Evolutionary conservation across 257 asterid genomes (phyloP).

Genomic region (Fraxinus pennsylvanica): DNA sequence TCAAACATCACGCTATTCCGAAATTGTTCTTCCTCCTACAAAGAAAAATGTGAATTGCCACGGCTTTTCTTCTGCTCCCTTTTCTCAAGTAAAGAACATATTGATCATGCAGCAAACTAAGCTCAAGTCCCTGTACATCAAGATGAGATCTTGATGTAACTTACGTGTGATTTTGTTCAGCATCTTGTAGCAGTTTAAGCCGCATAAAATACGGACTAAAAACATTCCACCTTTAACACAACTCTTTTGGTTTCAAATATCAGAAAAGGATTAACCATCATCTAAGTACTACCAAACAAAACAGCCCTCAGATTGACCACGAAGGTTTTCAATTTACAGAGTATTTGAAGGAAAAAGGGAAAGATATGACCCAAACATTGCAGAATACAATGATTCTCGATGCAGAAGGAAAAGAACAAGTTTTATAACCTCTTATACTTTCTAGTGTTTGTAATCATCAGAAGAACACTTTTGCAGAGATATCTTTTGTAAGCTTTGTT

Average conservation of each 20-base stretch:
- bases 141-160: not conserved
- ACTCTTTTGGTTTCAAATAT: not conserved
- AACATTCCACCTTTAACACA: not conserved
- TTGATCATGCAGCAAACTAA: not conserved
- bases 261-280: not conserved
- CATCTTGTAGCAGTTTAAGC: not conserved
- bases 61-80: not conserved
- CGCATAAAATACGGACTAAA: not conserved
- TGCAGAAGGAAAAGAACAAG: not conserved
- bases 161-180: not conserved
- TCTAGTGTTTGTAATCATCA: not conserved
- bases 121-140: not conserved
- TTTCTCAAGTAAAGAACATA: not conserved
- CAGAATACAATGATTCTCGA: not conserved
- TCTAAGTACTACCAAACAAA: not conserved
- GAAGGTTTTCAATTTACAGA: not conserved
- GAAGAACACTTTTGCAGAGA: not conserved
- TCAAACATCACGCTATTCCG: constrained; percentile 84
- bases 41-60: constrained; percentile 22
- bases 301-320: not conserved
- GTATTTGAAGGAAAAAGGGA: not conserved
- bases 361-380: not conserved
- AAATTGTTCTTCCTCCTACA: constrained; percentile 77
- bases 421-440: not conserved
- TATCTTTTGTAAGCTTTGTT: not conserved